These are phyloP conservation scores for Chiua virens DNA, from an alignment of 768 basidiomycete species.

Conservation along the genomic window DNA sequence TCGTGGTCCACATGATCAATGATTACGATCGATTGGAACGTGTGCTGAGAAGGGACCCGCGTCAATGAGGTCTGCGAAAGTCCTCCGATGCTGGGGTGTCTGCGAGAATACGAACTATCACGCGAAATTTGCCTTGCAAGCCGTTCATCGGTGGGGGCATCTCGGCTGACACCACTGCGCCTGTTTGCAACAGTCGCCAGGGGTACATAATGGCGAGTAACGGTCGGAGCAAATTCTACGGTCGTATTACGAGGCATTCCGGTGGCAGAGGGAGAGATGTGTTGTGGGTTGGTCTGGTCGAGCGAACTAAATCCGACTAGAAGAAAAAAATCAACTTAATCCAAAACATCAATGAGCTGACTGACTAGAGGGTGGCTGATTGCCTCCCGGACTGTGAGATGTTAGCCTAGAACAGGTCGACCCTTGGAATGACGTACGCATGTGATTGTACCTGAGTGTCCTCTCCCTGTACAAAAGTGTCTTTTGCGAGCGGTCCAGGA, in stretches of 20 bases:
- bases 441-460: background rate
- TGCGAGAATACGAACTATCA: slow-evolving; percentile 13
- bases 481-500: background rate
- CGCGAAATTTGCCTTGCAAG: slow-evolving; percentile 6
- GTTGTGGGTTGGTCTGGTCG: slow-evolving; percentile 10
- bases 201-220: slow-evolving; percentile 27
- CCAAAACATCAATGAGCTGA: background rate
- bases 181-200: slow-evolving; percentile 28
- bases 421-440: slow-evolving; percentile 5
- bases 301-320: slow-evolving; percentile 10
- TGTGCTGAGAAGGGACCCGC: slow-evolving; percentile 14
- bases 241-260: slow-evolving; percentile 45
- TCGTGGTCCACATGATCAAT: slow-evolving; percentile 15
- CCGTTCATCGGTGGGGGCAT: slow-evolving; percentile 4
- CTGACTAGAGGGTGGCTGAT: slow-evolving; percentile 9
- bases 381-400: slow-evolving; percentile 30
- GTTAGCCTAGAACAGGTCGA: background rate
- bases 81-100: slow-evolving; percentile 9
- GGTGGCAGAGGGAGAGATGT: background rate
- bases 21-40: slow-evolving; percentile 8
- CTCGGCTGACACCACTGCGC: slow-evolving; percentile 13
- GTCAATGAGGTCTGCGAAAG: slow-evolving; percentile 15
- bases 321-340: slow-evolving; percentile 2
- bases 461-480: background rate
- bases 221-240: slow-evolving; percentile 50